phyloP scores from a whole-genome alignment of 441 rosid species.

The Eugenia klotzschiana region DNA sequence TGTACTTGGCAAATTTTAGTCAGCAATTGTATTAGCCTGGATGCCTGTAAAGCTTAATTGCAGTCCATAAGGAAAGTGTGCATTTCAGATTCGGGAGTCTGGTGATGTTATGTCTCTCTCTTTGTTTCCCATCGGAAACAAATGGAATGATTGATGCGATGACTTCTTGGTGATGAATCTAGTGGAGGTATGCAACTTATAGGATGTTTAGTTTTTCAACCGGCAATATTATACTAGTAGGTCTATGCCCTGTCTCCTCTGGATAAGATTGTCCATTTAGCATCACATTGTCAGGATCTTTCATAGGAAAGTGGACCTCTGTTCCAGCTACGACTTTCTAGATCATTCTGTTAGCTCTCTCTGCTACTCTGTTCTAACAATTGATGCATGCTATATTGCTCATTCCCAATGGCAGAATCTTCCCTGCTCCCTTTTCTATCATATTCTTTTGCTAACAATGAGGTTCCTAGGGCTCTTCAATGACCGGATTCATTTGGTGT shows the following conservation, averaged over 20 bases:
- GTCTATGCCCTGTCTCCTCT: background rate
- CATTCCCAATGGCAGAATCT: background rate
- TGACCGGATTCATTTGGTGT: background rate
- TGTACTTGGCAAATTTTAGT: conserved; percentile 58
- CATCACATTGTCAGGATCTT: background rate
- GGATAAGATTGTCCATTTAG: background rate
- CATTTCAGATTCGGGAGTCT: background rate
- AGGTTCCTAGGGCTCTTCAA: background rate
- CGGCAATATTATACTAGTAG: background rate
- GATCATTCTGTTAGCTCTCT: background rate
- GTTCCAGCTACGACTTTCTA: background rate
- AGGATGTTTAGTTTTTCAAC: background rate
- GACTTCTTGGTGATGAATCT: background rate
- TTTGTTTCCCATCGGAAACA: background rate
- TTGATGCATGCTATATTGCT: background rate
- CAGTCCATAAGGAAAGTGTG: background rate
- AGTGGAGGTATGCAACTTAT: background rate
- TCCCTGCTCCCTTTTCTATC: background rate
- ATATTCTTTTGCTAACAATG: background rate
- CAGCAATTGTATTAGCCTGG: conserved; percentile 2
- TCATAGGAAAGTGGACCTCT: background rate
- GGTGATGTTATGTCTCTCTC: background rate
- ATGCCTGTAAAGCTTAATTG: background rate
- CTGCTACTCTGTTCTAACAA: background rate
- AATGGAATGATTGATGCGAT: background rate